Conservation (phyloP, 495 filamentous ascomycete species). For the Xylaria curta region DNA sequence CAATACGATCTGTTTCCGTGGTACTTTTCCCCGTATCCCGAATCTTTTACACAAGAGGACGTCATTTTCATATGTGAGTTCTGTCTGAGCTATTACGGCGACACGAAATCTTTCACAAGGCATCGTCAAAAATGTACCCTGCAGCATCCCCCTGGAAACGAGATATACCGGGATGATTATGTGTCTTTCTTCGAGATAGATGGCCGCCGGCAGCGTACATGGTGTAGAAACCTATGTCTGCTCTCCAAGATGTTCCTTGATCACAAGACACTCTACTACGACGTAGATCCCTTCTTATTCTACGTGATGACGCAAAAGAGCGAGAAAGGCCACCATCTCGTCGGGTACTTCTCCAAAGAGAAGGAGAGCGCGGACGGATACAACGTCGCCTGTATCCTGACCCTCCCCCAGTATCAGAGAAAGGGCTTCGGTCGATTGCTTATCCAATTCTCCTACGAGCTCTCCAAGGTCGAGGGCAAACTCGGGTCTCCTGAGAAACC, state of each 20-base stretch:
- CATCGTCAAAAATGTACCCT: slow-evolving; percentile 92
- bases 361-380: slow-evolving; percentile 96
- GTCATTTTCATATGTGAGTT: slow-evolving; percentile 97
- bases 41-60: slow-evolving; percentile 83
- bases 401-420: slow-evolving; percentile 92
- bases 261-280: slow-evolving; percentile 99
- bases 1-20: slow-evolving; percentile 91
- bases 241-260: slow-evolving; percentile 96
- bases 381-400: slow-evolving; percentile 97
- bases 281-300: slow-evolving; percentile 97
- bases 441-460: slow-evolving; percentile 97
- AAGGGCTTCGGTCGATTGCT: slow-evolving; percentile 91
- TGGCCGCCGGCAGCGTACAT: slow-evolving; percentile 90
- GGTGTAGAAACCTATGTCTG: slow-evolving; percentile 95
- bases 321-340: slow-evolving; percentile 86
- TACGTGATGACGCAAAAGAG: slow-evolving; percentile 95
- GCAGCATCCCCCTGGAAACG: slow-evolving; percentile 93
- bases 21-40: slow-evolving; percentile 98
- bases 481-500: slow-evolving; percentile 96
- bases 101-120: slow-evolving; percentile 75
- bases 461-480: slow-evolving; percentile 92
- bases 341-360: slow-evolving; percentile 98
- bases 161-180: slow-evolving; percentile 94
- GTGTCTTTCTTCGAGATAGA: slow-evolving; percentile 98
- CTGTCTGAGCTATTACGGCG: slow-evolving; percentile 89